A percentile compares a stretch with the other conserved stretches of the same genome.
These are phyloP conservation scores for Venturia aucupariae DNA, from an alignment of 2,329 filamentous ascomycete genomes.

Conservation along the genomic window DNA sequence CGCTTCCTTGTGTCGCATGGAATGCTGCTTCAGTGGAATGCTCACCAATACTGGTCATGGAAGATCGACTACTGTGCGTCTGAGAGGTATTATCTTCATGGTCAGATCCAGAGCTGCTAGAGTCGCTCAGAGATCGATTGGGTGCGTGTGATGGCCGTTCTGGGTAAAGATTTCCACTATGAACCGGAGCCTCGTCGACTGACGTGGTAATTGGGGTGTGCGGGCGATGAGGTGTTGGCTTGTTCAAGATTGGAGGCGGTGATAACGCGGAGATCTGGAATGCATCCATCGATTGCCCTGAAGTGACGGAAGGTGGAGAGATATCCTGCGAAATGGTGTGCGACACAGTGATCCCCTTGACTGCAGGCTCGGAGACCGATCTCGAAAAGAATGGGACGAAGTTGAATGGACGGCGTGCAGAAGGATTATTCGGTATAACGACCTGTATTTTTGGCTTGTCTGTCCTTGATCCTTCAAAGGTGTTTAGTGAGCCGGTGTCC, in stretches of 20 bases:
- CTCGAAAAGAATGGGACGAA: conserved; percentile 19
- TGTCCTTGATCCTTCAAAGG: background rate
- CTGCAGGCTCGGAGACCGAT: conserved; percentile 14
- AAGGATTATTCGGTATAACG: conserved; percentile 26
- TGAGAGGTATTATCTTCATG: conserved; percentile 7
- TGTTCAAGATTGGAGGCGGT: background rate
- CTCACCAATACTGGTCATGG: conserved; percentile 14
- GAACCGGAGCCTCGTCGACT: background rate
- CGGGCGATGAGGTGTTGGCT: background rate
- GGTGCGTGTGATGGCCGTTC: conserved; percentile 9
- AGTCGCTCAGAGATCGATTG: background rate
- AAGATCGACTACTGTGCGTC: conserved; percentile 9
- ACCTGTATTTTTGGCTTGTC: conserved; percentile 23
- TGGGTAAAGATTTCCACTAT: background rate
- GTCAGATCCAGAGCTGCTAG: conserved; percentile 11
- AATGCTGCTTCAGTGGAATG: background rate
- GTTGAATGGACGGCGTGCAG: conserved; percentile 21
- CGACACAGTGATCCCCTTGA: conserved; percentile 12
- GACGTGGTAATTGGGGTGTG: background rate
- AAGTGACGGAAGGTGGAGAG: conserved; percentile 15
- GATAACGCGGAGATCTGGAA: conserved; percentile 8
- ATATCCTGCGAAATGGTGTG: conserved; percentile 19
- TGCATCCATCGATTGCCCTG: conserved; percentile 8
- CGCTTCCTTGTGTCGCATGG: background rate
- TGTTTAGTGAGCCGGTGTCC: background rate